A percentile compares a stretch with the other conserved stretches of the same genome.
Evolutionary conservation across 768 basidiomycete species (phyloP).

Genomic region (Tulasnella sp.): DNA sequence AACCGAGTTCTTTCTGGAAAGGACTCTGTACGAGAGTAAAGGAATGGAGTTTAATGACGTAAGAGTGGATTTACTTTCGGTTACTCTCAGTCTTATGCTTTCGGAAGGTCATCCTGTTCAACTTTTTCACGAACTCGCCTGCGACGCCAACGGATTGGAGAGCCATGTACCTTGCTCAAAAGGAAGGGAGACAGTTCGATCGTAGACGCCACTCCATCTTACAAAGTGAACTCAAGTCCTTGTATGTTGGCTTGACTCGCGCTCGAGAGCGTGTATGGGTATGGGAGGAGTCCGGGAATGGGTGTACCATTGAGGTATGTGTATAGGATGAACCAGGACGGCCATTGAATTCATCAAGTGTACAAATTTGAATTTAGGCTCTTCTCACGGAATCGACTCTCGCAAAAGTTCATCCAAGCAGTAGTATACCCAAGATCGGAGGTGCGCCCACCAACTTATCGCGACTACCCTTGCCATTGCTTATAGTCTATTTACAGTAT

Average conservation of each 20-base stretch:
- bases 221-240: conserved; percentile 19
- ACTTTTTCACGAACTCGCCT: conserved; percentile 66
- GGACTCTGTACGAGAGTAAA: conserved; percentile 59
- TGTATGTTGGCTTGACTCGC: conserved; percentile 26
- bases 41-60: conserved; percentile 66
- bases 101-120: conserved; percentile 61
- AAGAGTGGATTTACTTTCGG: conserved; percentile 20
- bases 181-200: background rate
- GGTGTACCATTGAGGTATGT: too few relatives aligned
- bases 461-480: background rate
- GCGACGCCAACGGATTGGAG: conserved; percentile 55
- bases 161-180: conserved; percentile 30
- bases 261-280: conserved; percentile 25
- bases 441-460: background rate
- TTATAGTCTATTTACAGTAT: background rate
- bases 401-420: too few relatives aligned
- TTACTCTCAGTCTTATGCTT: too few relatives aligned
- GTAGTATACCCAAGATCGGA: background rate
- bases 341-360: too few relatives aligned
- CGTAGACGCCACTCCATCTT: conserved; percentile 1
- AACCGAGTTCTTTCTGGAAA: background rate
- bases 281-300: conserved; percentile 15
- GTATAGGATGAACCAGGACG: too few relatives aligned
- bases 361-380: too few relatives aligned
- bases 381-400: too few relatives aligned